Percentiles rank a stretch among this genome's conserved stretches.
Conservation (phyloP, 768 basidiomycete species). For the Pluteus cervinus region DNA sequence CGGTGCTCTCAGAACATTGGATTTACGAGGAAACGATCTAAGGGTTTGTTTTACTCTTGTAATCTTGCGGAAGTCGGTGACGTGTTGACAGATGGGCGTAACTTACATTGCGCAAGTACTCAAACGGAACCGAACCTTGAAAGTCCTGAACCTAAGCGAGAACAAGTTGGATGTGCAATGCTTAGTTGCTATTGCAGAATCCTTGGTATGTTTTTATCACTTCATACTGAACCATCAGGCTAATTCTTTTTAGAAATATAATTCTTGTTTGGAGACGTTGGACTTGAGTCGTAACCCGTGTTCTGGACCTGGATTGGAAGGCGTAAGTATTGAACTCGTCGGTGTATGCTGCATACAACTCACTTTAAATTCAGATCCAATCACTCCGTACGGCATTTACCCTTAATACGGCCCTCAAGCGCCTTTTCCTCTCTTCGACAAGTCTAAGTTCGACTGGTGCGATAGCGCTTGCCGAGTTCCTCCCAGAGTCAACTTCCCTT, state of each 20-base stretch:
- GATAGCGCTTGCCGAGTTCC: slow-evolving; percentile 93
- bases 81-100: slow-evolving; percentile 51
- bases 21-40: slow-evolving; percentile 90
- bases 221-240: neutral
- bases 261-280: slow-evolving; percentile 86
- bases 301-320: slow-evolving; percentile 82
- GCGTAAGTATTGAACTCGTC: slow-evolving; percentile 45
- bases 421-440: slow-evolving; percentile 87
- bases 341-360: neutral
- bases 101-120: slow-evolving; percentile 91
- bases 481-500: slow-evolving; percentile 82
- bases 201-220: slow-evolving; percentile 54
- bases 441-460: slow-evolving; percentile 77
- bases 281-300: slow-evolving; percentile 94
- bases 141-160: slow-evolving; percentile 90
- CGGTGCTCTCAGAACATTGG: slow-evolving; percentile 82
- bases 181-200: slow-evolving; percentile 79
- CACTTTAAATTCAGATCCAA: slow-evolving; percentile 48
- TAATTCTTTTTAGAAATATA: slow-evolving; percentile 70
- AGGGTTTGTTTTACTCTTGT: slow-evolving; percentile 47
- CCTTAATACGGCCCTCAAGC: slow-evolving; percentile 84
- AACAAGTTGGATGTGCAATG: slow-evolving; percentile 87
- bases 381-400: slow-evolving; percentile 91
- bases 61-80: neutral
- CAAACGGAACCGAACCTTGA: slow-evolving; percentile 92